Base-by-base conservation (phyloP, 352 stramenopile species). In the Pythium sukuiense region DNA sequence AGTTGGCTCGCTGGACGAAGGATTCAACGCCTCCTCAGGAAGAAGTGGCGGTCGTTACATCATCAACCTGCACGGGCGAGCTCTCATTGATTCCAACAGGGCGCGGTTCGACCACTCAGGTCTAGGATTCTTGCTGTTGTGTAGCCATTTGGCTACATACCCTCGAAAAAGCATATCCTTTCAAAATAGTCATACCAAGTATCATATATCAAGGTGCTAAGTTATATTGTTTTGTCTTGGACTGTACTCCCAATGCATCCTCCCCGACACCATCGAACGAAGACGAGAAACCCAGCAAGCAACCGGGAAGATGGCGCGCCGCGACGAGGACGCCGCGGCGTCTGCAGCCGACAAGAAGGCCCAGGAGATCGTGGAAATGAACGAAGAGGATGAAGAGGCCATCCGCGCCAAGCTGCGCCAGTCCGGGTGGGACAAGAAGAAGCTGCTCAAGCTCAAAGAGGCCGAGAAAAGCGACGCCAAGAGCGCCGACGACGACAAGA, bases 331-430 rank as follows among this genome's bases (percentile, higher is more conserved):
- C 6, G 6, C 26, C 14, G 20, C 52, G 30, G n/a, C 43, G 7
- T 13, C 63, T 33, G 30, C 69, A 1, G 24, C 65, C 26, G 32
- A 45, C 16, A 33, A 18, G 2, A 57, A 64, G 58, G 41, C 14
- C 13, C 27, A 33, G 14, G 48, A 49, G 9, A 20, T 48, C 54
- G 60, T 58, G 16, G n/a, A 50, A 13, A 63, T 76, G 63, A 78
- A 33, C 26, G 67, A 77, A 30, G 73, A 79, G 18, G 75, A 88
- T 29, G 85, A 93, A 59, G 80, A 89, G 32, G 72, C 77, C 32
- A 92, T 92, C 49, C 83, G 85, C 27, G 85, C 80, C 20, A 87
- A 91, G 70, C 72, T 92, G 45, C 83, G 81, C 41, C 78, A 88
- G 45, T 79, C 81, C 43, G 81, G 85, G 1, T 89, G 81, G 79